A percentile compares a stretch with the other conserved stretches of the same genome.
Conservation (phyloP, 192 early-diverging fungal species). For the Diversispora epigaea region DNA sequence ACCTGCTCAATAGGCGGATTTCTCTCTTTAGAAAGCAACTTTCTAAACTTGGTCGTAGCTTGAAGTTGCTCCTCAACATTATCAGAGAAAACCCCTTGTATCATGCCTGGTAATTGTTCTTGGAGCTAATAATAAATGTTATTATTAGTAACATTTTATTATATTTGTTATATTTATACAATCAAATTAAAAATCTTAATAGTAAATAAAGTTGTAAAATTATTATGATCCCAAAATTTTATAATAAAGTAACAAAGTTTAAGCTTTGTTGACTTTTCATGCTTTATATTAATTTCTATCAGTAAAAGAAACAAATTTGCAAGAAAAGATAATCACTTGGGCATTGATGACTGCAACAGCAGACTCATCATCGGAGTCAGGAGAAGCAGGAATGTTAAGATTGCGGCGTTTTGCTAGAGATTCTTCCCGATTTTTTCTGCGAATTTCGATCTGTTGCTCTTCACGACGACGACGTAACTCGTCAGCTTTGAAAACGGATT, state of each 20-base stretch:
- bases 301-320: neutral
- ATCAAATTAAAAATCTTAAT: no score
- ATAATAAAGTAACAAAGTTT: no score
- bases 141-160: neutral
- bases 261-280: neutral
- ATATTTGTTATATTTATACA: no score
- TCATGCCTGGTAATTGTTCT: slow-evolving; percentile 78
- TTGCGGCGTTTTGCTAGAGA: slow-evolving; percentile 90
- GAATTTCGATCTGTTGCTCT: slow-evolving; percentile 88
- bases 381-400: slow-evolving; percentile 59
- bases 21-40: slow-evolving; percentile 90
- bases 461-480: slow-evolving; percentile 92
- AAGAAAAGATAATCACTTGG: slow-evolving; percentile 48
- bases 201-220: no score
- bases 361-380: slow-evolving; percentile 81
- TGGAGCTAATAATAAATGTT: slow-evolving; percentile 50
- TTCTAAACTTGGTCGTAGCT: slow-evolving; percentile 88
- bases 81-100: slow-evolving; percentile 73
- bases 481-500: slow-evolving; percentile 82
- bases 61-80: slow-evolving; percentile 76
- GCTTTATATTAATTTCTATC: neutral
- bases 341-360: slow-evolving; percentile 47
- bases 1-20: slow-evolving; percentile 98
- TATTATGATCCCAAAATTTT: no score
- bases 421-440: slow-evolving; percentile 96